These are phyloP conservation scores for Dendrobium nobile DNA, from an alignment of 106 monocot species.

Conservation along the genomic window DNA sequence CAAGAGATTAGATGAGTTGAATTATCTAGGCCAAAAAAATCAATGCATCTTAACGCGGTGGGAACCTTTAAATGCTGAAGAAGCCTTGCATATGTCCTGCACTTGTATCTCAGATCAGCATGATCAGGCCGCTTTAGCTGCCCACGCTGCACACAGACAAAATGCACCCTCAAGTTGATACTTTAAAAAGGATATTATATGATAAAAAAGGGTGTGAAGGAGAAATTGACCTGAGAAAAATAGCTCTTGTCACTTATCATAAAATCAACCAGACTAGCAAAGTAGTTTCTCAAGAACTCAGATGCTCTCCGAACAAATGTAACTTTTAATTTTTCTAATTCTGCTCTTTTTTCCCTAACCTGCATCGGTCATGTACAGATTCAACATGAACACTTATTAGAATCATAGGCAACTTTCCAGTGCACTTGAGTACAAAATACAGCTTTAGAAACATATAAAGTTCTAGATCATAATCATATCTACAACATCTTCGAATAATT, in stretches of 20 bases:
- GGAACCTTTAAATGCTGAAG: slow-evolving; percentile 91
- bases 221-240: slow-evolving; percentile 82
- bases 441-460: background rate
- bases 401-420: background rate
- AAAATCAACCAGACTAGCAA: slow-evolving; percentile 95
- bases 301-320: slow-evolving; percentile 90
- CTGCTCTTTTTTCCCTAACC: slow-evolving; percentile 85
- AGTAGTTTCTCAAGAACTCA: slow-evolving; percentile 89
- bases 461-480: background rate
- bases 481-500: background rate
- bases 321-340: slow-evolving; percentile 78
- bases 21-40: background rate
- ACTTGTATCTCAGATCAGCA: slow-evolving; percentile 95
- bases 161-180: slow-evolving; percentile 5
- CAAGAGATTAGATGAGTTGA: background rate
- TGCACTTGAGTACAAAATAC: background rate
- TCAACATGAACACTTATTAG: background rate
- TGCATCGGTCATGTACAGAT: slow-evolving; percentile 19
- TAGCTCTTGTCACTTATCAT: slow-evolving; percentile 99
- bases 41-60: slow-evolving; percentile 1
- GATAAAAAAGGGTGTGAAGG: background rate
- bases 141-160: slow-evolving; percentile 55
- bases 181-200: background rate
- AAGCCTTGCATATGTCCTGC: slow-evolving; percentile 96
- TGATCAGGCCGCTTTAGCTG: slow-evolving; percentile 98